Conservation (phyloP, 768 basidiomycete species). For the Phlegmacium glaucopus region DNA sequence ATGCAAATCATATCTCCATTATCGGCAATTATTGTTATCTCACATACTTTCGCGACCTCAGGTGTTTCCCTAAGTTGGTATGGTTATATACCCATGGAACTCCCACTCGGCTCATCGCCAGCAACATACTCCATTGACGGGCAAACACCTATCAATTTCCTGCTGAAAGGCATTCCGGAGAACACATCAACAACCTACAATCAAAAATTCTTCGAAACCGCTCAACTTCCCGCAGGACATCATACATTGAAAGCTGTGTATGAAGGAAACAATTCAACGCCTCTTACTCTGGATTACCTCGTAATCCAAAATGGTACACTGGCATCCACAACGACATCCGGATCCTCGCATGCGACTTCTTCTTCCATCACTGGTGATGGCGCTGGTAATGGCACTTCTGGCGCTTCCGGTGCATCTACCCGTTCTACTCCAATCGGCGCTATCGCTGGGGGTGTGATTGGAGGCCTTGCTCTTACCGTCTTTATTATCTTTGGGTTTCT, state of each 20-base stretch:
- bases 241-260: conserved; percentile 22
- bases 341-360: neutral
- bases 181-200: conserved; percentile 16
- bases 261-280: conserved; percentile 16
- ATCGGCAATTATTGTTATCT: neutral
- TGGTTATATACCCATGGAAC: conserved; percentile 16
- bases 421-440: neutral
- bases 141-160: conserved; percentile 11
- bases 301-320: conserved; percentile 20
- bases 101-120: conserved; percentile 12
- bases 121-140: conserved; percentile 21
- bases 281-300: conserved; percentile 23
- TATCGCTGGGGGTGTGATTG: neutral
- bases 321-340: conserved; percentile 3
- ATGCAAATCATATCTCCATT: neutral
- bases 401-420: neutral
- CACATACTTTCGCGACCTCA: neutral
- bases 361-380: neutral
- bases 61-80: conserved; percentile 23
- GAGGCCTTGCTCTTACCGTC: neutral
- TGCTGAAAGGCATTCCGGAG: conserved; percentile 14
- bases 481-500: neutral
- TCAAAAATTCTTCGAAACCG: conserved; percentile 24
- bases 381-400: too few species aligned
- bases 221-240: conserved; percentile 11